A percentile compares a stretch with the other conserved stretches of the same genome.
phyloP scores from a whole-genome alignment of 2,329 filamentous ascomycete genomes.

The Teratosphaeria viscida region DNA sequence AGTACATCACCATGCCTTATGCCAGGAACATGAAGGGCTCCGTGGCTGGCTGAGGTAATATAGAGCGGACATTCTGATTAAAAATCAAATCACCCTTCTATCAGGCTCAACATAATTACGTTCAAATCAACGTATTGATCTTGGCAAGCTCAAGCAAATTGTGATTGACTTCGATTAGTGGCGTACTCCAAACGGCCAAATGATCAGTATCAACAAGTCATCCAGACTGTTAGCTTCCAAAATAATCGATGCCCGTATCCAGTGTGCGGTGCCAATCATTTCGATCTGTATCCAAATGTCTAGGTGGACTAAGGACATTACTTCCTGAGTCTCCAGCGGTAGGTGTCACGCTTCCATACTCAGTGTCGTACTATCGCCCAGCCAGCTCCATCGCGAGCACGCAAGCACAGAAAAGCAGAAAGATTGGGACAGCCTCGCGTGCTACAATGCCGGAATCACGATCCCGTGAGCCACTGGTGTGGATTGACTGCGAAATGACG shows the following conservation, averaged over 20 bases:
- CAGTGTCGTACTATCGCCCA: neutral
- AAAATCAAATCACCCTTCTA: neutral
- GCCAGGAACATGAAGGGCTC: neutral
- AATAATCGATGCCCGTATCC: too few relatives aligned
- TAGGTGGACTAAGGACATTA: neutral
- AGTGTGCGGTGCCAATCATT: neutral
- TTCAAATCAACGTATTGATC: neutral
- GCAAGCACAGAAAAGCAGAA: neutral
- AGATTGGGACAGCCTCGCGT: neutral
- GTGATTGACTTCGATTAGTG: neutral
- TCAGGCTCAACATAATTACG: neutral
- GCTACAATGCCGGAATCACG: conserved; percentile 31
- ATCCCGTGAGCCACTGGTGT: conserved; percentile 61
- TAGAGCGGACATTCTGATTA: neutral
- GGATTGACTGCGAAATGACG: conserved; percentile 94
- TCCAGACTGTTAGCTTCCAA: too few relatives aligned
- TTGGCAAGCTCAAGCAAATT: neutral
- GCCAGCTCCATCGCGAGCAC: neutral
- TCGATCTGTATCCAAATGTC: neutral
- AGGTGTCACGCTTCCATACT: neutral
- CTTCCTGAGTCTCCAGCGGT: neutral
- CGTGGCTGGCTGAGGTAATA: neutral
- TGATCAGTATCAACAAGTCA: too few relatives aligned
- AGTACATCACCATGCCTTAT: neutral
- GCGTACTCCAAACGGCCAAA: too few relatives aligned